These are phyloP conservation scores for Nakazawaea wickerhamii DNA, from an alignment of 805 yeast species.

Conservation along the genomic window DNA sequence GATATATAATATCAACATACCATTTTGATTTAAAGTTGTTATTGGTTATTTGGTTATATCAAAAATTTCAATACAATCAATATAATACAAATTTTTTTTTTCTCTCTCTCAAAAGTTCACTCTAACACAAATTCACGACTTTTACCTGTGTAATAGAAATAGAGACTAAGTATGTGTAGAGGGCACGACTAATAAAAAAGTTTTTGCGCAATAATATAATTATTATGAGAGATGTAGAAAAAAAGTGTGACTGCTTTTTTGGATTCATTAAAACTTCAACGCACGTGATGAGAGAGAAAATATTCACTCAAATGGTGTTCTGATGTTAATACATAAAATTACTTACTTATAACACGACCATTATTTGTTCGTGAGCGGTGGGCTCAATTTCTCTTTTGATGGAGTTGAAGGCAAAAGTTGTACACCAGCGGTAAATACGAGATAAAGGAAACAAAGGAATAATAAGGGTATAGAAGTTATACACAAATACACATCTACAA, in stretches of 20 bases:
- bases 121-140: too few species aligned
- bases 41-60: conserved; percentile 1
- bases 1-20: conserved; percentile 9
- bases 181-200: not conserved
- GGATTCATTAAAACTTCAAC: not conserved
- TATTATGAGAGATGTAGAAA: too few species aligned
- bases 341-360: too few species aligned
- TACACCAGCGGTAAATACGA: too few species aligned
- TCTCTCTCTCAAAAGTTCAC: too few species aligned
- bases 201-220: not conserved
- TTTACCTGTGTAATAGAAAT: not conserved
- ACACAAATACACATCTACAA: conserved; percentile 14
- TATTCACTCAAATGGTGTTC: too few species aligned
- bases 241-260: not conserved
- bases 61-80: conserved; percentile 8
- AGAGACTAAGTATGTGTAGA: not conserved
- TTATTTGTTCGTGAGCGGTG: too few species aligned
- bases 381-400: too few species aligned
- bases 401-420: too few species aligned
- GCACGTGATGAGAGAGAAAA: not conserved
- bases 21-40: conserved; percentile 13
- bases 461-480: conserved; percentile 20
- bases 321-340: conserved; percentile 6
- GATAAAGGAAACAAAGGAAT: too few species aligned
- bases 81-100: conserved; percentile 5